Evolutionary conservation across 1,284 basidiomycete species (phyloP).

Genomic region (Sanguinoderma infundibulare): DNA sequence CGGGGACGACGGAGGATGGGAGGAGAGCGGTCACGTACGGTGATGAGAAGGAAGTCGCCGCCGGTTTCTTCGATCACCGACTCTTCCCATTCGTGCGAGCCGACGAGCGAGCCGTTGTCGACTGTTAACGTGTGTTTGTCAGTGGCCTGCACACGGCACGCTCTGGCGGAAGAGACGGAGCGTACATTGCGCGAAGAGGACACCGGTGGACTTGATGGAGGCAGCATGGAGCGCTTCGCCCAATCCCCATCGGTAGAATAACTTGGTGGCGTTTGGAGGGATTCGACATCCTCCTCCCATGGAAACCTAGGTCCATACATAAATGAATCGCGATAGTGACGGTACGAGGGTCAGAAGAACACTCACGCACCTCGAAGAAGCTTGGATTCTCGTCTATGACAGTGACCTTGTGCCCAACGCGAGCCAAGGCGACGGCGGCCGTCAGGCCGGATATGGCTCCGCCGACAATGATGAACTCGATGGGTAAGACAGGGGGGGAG

Average conservation of each 20-base stretch:
- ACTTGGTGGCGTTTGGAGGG: slow-evolving; percentile 34
- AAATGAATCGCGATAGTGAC: background rate
- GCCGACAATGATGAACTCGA: slow-evolving; percentile 38
- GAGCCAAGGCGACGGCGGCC: slow-evolving; percentile 33
- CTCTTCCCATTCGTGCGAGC: slow-evolving; percentile 31
- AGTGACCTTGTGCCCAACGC: slow-evolving; percentile 37
- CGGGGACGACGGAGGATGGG: background rate
- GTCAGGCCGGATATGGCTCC: slow-evolving; percentile 36
- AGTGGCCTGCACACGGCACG: background rate
- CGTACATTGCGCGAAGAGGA: slow-evolving; percentile 24
- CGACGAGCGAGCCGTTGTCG: slow-evolving; percentile 28
- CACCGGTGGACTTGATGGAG: slow-evolving; percentile 16
- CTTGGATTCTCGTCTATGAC: slow-evolving; percentile 29
- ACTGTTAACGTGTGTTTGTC: slow-evolving; percentile 17
- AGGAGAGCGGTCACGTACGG: slow-evolving; percentile 22
- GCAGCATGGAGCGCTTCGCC: slow-evolving; percentile 26
- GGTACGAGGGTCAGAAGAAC: background rate
- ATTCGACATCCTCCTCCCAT: slow-evolving; percentile 29
- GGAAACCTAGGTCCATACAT: slow-evolving; percentile 22
- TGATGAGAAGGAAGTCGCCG: slow-evolving; percentile 30
- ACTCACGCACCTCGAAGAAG: slow-evolving; percentile 23
- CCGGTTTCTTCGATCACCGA: slow-evolving; percentile 34
- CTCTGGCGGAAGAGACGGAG: background rate
- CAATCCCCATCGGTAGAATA: slow-evolving; percentile 36
- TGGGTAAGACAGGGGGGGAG: slow-evolving; percentile 13